Percentiles rank a stretch among this genome's conserved stretches.
Conservation (phyloP, 495 filamentous ascomycete species). For the Penicillium roqueforti region DNA sequence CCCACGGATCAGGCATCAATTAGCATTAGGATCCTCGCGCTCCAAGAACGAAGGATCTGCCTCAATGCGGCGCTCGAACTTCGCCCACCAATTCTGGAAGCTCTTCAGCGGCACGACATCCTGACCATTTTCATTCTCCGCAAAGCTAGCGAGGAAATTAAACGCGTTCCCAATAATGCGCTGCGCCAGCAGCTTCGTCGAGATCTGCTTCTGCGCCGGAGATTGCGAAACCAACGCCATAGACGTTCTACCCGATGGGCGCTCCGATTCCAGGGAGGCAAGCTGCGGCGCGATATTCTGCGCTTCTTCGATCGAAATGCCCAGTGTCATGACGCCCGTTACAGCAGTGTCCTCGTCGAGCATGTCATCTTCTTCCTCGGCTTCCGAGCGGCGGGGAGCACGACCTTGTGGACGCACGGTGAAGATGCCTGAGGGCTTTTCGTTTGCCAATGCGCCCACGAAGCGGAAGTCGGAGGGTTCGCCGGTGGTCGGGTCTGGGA, state of each 20-base stretch:
- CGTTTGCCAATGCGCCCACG: constrained; percentile 80
- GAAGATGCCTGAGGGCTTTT: constrained; percentile 88
- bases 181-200: constrained; percentile 78
- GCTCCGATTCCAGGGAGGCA: constrained; percentile 48
- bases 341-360: constrained; percentile 35
- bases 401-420: constrained; percentile 44
- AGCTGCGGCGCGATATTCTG: constrained; percentile 67
- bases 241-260: constrained; percentile 8
- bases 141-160: constrained; percentile 91
- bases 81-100: constrained; percentile 96
- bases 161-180: constrained; percentile 96
- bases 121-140: constrained; percentile 54
- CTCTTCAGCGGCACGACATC: constrained; percentile 86
- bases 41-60: constrained; percentile 88
- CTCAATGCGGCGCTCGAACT: constrained; percentile 87
- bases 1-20: constrained; percentile 12
- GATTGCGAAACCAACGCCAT: constrained; percentile 31
- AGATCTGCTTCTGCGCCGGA: constrained; percentile 30
- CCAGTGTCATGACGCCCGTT: constrained; percentile 57
- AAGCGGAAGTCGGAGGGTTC: constrained; percentile 61
- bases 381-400: constrained; percentile 23
- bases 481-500: constrained; percentile 43
- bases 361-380: constrained; percentile 40
- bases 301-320: constrained; percentile 76
- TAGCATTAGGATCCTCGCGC: constrained; percentile 54